A percentile compares a stretch with the other conserved stretches of the same genome.
phyloP scores from a whole-genome alignment of 345 rosid genomes.

The Eucalyptus sp. region DNA sequence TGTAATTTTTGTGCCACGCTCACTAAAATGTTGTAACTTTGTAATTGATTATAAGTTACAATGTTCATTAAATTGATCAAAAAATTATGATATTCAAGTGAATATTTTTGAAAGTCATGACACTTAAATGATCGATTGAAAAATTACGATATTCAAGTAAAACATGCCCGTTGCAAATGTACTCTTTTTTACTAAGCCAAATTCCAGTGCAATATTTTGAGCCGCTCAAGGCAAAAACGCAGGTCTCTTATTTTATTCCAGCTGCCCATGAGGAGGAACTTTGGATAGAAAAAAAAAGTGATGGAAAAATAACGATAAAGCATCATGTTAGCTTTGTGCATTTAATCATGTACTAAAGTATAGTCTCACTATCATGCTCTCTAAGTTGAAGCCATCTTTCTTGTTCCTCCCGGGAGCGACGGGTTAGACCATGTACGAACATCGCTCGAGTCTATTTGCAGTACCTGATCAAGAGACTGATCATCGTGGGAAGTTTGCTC shows the following conservation, averaged over 20 bases:
- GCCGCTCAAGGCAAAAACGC: background rate
- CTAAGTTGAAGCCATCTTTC: background rate
- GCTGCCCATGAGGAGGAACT: background rate
- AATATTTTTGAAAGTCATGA: fast-evolving
- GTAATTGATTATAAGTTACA: background rate
- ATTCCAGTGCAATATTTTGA: background rate
- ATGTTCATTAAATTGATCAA: fast-evolving
- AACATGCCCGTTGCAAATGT: background rate
- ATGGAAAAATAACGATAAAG: background rate
- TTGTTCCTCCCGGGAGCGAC: background rate
- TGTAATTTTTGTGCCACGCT: background rate
- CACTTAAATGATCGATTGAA: fast-evolving
- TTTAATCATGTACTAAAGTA: background rate
- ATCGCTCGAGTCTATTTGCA: background rate
- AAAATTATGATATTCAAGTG: background rate
- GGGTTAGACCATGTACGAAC: background rate
- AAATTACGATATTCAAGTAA: background rate
- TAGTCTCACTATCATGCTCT: background rate
- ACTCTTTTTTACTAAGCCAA: background rate
- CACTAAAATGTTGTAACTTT: background rate
- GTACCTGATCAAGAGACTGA: background rate
- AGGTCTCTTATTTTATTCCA: background rate
- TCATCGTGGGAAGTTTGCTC: background rate
- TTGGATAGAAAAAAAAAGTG: background rate
- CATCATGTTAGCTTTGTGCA: background rate